Conservation (phyloP, 306 rosid genomes). For the Geum urbanum region DNA sequence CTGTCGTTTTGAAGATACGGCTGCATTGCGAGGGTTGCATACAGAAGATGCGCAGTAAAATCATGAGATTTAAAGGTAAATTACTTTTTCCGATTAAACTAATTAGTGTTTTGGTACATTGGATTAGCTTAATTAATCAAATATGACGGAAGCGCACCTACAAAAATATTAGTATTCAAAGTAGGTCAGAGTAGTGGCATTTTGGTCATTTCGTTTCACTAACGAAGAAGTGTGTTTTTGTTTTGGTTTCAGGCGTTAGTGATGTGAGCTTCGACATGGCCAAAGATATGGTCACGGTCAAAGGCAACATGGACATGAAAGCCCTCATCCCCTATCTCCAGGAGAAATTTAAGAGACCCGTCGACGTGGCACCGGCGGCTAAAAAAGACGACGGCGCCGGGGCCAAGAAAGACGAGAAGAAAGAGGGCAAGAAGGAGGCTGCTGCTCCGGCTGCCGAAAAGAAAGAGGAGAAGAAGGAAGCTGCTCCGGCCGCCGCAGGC, state of each 20-base stretch:
- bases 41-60: slow-evolving; percentile 51
- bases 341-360: slow-evolving; percentile 47
- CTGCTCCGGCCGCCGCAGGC: slow-evolving; percentile 22
- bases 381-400: slow-evolving; percentile 42
- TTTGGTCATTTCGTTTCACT: slow-evolving; percentile 7
- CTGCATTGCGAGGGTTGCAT: slow-evolving; percentile 89
- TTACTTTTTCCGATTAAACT: not conserved
- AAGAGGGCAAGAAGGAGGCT: slow-evolving; percentile 16
- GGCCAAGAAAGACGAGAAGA: slow-evolving; percentile 21
- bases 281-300: slow-evolving; percentile 66
- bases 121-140: slow-evolving; percentile 1
- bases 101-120: not conserved
- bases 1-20: slow-evolving; percentile 62
- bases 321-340: slow-evolving; percentile 43
- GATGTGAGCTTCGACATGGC: slow-evolving; percentile 43
- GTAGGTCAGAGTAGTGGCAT: not conserved
- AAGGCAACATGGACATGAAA: slow-evolving; percentile 57
- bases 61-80: slow-evolving; percentile 50
- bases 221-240: not conserved
- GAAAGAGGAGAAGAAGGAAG: slow-evolving; percentile 19
- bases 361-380: slow-evolving; percentile 60
- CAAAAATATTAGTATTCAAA: not conserved
- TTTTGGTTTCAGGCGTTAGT: slow-evolving; percentile 53
- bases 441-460: slow-evolving; percentile 12
- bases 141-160: slow-evolving; percentile 3